phyloP scores from a whole-genome alignment of 768 basidiomycete genomes.

The Pulveroboletus sp. region DNA sequence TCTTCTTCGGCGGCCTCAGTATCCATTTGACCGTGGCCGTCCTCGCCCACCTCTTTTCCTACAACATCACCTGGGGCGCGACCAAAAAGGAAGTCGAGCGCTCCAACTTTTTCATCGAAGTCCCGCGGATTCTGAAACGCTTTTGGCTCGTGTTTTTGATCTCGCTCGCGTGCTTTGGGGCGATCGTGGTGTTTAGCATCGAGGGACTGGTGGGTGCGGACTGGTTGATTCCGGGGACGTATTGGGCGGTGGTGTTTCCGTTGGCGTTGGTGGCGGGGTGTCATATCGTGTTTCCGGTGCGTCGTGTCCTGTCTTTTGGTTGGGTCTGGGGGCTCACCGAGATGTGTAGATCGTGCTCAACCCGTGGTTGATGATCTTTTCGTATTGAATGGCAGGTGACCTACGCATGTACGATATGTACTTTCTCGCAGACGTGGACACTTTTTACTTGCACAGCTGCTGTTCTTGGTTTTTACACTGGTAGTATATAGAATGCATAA shows the following conservation, averaged over 20 bases:
- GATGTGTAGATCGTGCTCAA: no score
- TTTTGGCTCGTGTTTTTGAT: constrained; percentile 67
- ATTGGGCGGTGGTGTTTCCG: constrained; percentile 80
- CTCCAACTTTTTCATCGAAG: constrained; percentile 89
- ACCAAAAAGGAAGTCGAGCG: constrained; percentile 83
- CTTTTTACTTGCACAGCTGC: no score
- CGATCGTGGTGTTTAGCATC: constrained; percentile 56
- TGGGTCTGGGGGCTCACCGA: no score
- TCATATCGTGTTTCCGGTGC: constrained; percentile 71
- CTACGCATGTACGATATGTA: no score
- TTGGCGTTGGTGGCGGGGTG: constrained; percentile 63
- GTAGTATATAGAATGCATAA: no score
- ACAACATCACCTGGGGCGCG: constrained; percentile 58
- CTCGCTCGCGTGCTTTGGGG: constrained; percentile 47
- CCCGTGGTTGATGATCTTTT: no score
- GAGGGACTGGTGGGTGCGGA: constrained; percentile 49
- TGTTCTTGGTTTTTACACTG: no score
- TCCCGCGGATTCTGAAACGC: constrained; percentile 78
- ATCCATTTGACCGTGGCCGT: constrained; percentile 52
- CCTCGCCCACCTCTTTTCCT: constrained; percentile 57
- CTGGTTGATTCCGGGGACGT: constrained; percentile 59
- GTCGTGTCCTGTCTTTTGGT: no score
- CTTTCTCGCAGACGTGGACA: no score
- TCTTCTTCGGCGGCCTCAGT: constrained; percentile 56
- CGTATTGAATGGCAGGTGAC: no score